Base-by-base conservation (phyloP, 1,284 basidiomycete genomes). In the Ceratobasidium sp. region DNA sequence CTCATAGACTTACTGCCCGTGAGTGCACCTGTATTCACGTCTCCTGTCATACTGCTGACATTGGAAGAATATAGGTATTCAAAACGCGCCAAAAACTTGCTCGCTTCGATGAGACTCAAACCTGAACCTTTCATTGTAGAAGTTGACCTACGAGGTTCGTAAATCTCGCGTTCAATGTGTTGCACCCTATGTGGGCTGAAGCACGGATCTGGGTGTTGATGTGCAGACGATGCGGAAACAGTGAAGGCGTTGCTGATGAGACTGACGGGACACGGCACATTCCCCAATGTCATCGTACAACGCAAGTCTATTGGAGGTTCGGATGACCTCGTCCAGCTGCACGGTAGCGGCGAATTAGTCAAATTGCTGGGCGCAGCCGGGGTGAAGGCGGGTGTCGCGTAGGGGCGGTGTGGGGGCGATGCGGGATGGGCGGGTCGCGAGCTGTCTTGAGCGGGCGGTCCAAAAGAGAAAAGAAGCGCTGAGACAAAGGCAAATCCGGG, bases 41-140 rank as follows among this genome's bases (percentile, higher is more conserved):
- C 26, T 6, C 46, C 7, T 66, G 32, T 30, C n/a, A 18, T 23
- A 44, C 16, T 4, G 23, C n/a, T 32, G 43, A 38, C 18, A 44
- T 54, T 28, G 57, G 46, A n/a, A 58, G 21, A 28, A 21, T 44
- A 70, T 73, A 91, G 91, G 49, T 91, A 86, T 77, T 94, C 92
- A 4, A 84, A 82, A 76, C 82, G 85, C 50, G 90, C 91, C n/a
- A 93, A 94, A 78, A 82, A 82, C 21, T 84, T 95, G 16, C 83
- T 96, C 1, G 82, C 84, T 38, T 81, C 82, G 1, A 93, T 93
- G 79, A 82, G 88, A 35, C 86, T 95, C 43, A 79, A 82, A 6
- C 94, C 94, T 0, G 78, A 87, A 0, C 91, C 93, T 0, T 87
- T 86, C 73, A 81, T 94, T 54, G 82, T 95, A 28, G 92, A 95